These are phyloP conservation scores for Yamadazyma paraphyllophila DNA, from an alignment of 805 yeast species.

Conservation along the genomic window DNA sequence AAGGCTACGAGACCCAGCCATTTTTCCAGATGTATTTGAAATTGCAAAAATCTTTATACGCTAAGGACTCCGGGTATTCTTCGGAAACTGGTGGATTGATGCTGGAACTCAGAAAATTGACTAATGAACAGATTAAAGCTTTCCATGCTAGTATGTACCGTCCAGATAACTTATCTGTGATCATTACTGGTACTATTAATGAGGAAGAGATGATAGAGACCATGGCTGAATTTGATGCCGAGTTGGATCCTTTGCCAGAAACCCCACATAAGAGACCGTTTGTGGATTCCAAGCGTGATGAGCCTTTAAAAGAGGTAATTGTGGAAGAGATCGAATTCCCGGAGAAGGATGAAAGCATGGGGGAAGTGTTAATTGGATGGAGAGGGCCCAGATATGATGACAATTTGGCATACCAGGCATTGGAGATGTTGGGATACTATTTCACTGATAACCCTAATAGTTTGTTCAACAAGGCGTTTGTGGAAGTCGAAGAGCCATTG, in stretches of 20 bases:
- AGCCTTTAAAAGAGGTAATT: conserved; percentile 38
- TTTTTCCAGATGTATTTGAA: conserved; percentile 64
- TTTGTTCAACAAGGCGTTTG: conserved; percentile 63
- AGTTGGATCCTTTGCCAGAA: conserved; percentile 44
- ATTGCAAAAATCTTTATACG: conserved; percentile 56
- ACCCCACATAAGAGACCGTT: conserved; percentile 63
- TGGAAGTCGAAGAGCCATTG: conserved; percentile 78
- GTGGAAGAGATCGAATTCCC: conserved; percentile 71
- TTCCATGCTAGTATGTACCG: conserved; percentile 74
- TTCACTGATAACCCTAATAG: conserved; percentile 78
- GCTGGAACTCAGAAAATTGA: conserved; percentile 67
- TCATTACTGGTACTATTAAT: conserved; percentile 83
- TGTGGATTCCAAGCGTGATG: conserved; percentile 58
- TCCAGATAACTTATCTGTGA: conserved; percentile 79
- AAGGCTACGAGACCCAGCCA: conserved; percentile 79
- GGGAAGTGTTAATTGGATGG: conserved; percentile 75
- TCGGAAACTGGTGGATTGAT: conserved; percentile 94
- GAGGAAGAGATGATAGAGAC: conserved; percentile 64
- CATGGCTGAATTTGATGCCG: conserved; percentile 60
- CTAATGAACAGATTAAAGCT: conserved; percentile 68
- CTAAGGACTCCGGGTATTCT: conserved; percentile 71
- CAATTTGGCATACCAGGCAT: conserved; percentile 57
- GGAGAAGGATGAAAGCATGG: conserved; percentile 81
- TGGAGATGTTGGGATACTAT: conserved; percentile 69
- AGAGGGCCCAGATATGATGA: conserved; percentile 69